Base-by-base conservation (phyloP, 2,329 filamentous ascomycete genomes). In the Alternaria gansuensis region DNA sequence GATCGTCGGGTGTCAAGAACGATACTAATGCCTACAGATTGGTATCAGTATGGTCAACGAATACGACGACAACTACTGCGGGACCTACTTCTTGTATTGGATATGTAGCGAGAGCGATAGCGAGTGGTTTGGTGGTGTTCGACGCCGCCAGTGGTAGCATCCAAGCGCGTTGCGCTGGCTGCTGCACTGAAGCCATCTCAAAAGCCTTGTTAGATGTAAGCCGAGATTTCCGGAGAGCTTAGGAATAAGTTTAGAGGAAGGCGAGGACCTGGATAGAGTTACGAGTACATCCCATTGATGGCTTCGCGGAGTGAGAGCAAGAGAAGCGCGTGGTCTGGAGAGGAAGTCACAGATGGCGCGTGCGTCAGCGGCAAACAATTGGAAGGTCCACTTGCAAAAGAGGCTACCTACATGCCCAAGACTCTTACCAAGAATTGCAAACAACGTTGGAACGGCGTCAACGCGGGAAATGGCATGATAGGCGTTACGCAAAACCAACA, bases 1-100 rank as follows among this genome's bases (percentile, higher is more conserved):
- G 28, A 11, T 57, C 56, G 3, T 52, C 48, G 2, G 56, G 59
- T 13, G 46, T 21, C 17, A 64, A 53, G 29, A 52, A 44, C n/a
- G 56, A 53, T 4, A 57, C 37, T 3, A 62, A 37, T 13, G 44
- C 36, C 54, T 61, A 17, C n/a, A 26, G 26, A 31, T 37, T n/a
- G 5, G 17, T 37, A 37, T 55, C 33, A 51, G 29, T 29, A 11
- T 24, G 6, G 11, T n/a, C 3, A 51, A 23, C 11, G 4, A 13
- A 0, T 10, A 11, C 17, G 13, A 49, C 24, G n/a, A 14, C 13
- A 21, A 33, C 7, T 11, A 17, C 11, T 17, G 31, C n/a, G 17
- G 10, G 34, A 40, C 51, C 36, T 40, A 62, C 62, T 13, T 62
- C 55, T 2, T 62, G 48, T 13, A 62, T 43, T 8, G 62, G 59